phyloP scores from a whole-genome alignment of 2,329 filamentous ascomycete genomes.

The Ascochyta rabiei region DNA sequence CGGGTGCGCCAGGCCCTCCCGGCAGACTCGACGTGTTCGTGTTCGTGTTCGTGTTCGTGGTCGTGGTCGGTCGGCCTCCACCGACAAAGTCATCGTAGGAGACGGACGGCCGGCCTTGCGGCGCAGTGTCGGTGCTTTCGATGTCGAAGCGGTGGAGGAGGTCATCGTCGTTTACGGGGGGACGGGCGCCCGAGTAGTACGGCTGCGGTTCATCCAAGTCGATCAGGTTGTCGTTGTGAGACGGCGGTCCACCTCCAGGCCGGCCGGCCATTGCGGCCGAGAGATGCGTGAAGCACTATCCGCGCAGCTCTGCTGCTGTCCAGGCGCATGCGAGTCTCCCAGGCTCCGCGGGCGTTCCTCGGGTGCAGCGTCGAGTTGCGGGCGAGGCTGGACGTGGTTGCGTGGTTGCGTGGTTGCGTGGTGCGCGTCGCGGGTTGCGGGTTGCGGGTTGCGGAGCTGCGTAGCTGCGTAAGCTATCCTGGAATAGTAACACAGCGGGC shows the following conservation, averaged over 20 bases:
- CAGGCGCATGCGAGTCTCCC: constrained; percentile 33
- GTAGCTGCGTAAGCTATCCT: constrained; percentile 14
- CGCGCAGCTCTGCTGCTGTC: constrained; percentile 28
- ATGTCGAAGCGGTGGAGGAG: constrained; percentile 77
- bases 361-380: constrained; percentile 11
- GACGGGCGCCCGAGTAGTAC: constrained; percentile 77
- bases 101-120: constrained; percentile 76
- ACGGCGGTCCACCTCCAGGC: constrained; percentile 59
- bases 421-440: no score
- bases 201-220: constrained; percentile 75
- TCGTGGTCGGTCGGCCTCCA: constrained; percentile 55
- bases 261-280: constrained; percentile 58
- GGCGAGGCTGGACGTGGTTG: constrained; percentile 24
- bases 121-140: constrained; percentile 66
- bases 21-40: constrained; percentile 47
- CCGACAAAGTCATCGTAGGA: constrained; percentile 97
- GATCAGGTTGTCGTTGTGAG: constrained; percentile 65
- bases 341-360: background rate
- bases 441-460: no score
- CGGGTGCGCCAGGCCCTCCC: constrained; percentile 51
- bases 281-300: constrained; percentile 27
- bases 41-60: constrained; percentile 25
- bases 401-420: constrained; percentile 1
- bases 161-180: constrained; percentile 81
- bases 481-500: constrained; percentile 17